Evolutionary conservation across 2,329 filamentous ascomycete species (phyloP), one percentile per base, ranked within the genome.

Genomic region (Didymosphaeria variabile): DNA sequence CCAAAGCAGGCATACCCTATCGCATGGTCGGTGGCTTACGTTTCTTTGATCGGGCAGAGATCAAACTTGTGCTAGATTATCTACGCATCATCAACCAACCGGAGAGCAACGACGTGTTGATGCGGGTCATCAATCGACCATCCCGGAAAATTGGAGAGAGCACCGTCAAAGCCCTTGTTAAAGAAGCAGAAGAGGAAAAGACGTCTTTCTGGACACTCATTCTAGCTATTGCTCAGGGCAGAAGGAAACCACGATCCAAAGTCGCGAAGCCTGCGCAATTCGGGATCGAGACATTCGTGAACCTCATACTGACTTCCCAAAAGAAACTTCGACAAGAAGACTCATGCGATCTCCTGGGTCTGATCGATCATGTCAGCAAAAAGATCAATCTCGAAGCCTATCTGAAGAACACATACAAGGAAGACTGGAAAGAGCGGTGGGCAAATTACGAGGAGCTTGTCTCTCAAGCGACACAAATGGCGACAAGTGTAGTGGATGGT

Each of bases 31-130:
- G 91, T 70, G 94, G 95, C 1, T 87, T 88, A 64, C 91, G 92
- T 60, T 99, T 99, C 76, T 98, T 96, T 72, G 95, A 99, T 68
- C 88, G 95, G 55, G 86, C 88, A 3, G 94, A 99, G 75, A 90
- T 98, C 73, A 96, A 95, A 76, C 85, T 93, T 7, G 76, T 98
- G 0, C 79, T 98, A 4, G 93, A 97, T 74, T 98, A 99, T 74
- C 83, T 98, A 15, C 87, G 93, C 34, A 90, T 96, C 3, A 88
- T 97, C 34, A 88, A 92, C 71, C 91, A 96, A 64, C 92, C 93
- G 1, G 86, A 91, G 49, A 94, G 96, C 74, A 97, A 94, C 68
- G 94, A 97, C 73, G 92, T 93, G 0, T 80, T 98, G 0, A 86
- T 90, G 4, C 87, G 93, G 34, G 88, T 97, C 59, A 89, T 98